Base-by-base conservation (phyloP, 23 red algal genomes). In the Gracilaria caudata region DNA sequence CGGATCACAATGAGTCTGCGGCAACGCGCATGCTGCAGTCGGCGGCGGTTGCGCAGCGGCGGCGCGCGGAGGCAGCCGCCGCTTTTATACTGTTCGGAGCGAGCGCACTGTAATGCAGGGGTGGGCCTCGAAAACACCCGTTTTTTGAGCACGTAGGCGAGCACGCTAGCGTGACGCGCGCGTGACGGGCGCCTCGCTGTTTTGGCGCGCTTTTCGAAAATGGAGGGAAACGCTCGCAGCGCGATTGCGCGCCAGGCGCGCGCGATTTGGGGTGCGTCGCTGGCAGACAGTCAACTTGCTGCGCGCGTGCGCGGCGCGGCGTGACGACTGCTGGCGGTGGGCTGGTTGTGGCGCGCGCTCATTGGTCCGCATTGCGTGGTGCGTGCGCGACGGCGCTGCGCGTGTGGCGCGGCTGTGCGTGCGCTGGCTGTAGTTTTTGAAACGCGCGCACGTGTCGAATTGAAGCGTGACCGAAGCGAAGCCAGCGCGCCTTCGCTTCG, bases 141-240 rank as follows among this genome's bases (percentile, higher is more conserved):
- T 75, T 75, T 75, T 75, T 75, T 75, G 37, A 75, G 70, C 70
- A 75, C 70, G 70, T 75, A 75, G 70, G 40, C 70, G 70, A 43
- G 70, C 70, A 75, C 70, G 70, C 70, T 29, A 75, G 70, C 37
- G 70, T 75, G 70, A 75, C 70, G 70, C 16, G 70, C 12, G 39
- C 70, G 70, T 75, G 70, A 75, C 70, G 1, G 40, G 70, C 29
- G 49, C 49, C 2, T 17, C 1, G 39, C 17, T 4, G 64, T 68
- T 75, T 75, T 75, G 70, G 70, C 70, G 70, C 70, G 70, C 70
- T 75, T 75, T 75, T 75, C 26, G 70, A 75, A 75, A 75, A 49
- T 75, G 70, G 70, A 75, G 70, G 70, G 70, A 75, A 75, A 75
- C 33, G 70, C 25, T 28, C 34, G 61, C 25, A 8, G 33, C 16